A percentile compares a stretch with the other conserved stretches of the same genome.
Evolutionary conservation across 1,139 yeast species (phyloP).

Genomic region (Scheffersomyces titani): DNA sequence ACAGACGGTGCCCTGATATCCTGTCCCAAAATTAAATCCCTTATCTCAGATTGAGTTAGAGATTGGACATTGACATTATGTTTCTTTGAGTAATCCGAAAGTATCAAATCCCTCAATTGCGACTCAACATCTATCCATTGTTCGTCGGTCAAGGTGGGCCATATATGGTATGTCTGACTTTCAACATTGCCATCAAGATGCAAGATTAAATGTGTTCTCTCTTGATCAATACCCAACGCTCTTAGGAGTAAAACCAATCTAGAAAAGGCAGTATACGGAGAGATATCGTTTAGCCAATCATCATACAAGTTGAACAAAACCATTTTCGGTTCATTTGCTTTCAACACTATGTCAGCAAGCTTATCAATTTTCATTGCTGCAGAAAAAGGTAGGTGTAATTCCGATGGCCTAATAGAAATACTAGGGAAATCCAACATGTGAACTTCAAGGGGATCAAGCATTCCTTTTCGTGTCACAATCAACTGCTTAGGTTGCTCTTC

Average conservation of each 20-base stretch:
- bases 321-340: slow-evolving; percentile 93
- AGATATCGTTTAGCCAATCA: slow-evolving; percentile 84
- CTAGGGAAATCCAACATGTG: slow-evolving; percentile 97
- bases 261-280: slow-evolving; percentile 93
- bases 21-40: slow-evolving; percentile 94
- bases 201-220: slow-evolving; percentile 72
- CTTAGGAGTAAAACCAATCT: slow-evolving; percentile 78
- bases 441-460: slow-evolving; percentile 92
- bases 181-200: slow-evolving; percentile 71
- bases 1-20: slow-evolving; percentile 89
- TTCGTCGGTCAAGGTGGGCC: slow-evolving; percentile 89
- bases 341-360: slow-evolving; percentile 73
- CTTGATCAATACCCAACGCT: slow-evolving; percentile 77
- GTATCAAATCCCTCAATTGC: slow-evolving; percentile 82
- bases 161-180: slow-evolving; percentile 78
- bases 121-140: slow-evolving; percentile 93
- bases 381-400: slow-evolving; percentile 85
- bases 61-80: slow-evolving; percentile 85
- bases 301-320: slow-evolving; percentile 87
- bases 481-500: slow-evolving; percentile 96
- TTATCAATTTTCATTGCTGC: slow-evolving; percentile 84
- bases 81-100: slow-evolving; percentile 82
- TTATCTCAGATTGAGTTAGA: slow-evolving; percentile 87
- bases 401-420: slow-evolving; percentile 86
- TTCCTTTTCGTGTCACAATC: slow-evolving; percentile 87